Percentiles rank a stretch among this genome's conserved stretches.
These are phyloP conservation scores for Penicillium pulvis DNA, from an alignment of 495 filamentous ascomycete genomes.

Conservation along the genomic window DNA sequence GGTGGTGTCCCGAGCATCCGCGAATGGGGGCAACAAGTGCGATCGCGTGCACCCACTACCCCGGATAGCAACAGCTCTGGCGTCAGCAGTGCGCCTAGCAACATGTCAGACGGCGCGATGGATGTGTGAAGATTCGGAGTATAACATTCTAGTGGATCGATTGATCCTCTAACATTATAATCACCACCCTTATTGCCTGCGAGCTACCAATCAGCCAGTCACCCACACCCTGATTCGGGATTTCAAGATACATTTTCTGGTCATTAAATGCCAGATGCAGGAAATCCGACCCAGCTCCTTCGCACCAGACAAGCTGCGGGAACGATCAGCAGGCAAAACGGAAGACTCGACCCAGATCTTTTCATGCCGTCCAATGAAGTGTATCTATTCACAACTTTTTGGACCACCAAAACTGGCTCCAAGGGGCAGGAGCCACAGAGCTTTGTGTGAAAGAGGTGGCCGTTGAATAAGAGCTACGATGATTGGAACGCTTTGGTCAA, in stretches of 20 bases:
- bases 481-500: not conserved
- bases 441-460: not conserved
- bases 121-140: conserved; percentile 32
- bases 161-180: not conserved
- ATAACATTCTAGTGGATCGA: not conserved
- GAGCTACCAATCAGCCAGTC: not conserved
- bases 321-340: not conserved
- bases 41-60: conserved; percentile 33
- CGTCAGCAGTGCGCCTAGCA: conserved; percentile 48
- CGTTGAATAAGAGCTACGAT: not conserved
- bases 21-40: conserved; percentile 59
- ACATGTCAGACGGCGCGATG: conserved; percentile 43
- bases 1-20: conserved; percentile 68
- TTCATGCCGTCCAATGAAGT: not conserved
- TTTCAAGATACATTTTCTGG: not conserved
- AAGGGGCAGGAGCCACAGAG: not conserved
- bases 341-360: not conserved
- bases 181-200: not conserved
- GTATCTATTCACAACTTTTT: not conserved
- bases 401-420: not conserved
- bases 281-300: not conserved
- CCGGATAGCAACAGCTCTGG: conserved; percentile 41
- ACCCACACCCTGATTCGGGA: not conserved
- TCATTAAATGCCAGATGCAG: not conserved
- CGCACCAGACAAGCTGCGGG: not conserved